A percentile compares a stretch with the other conserved stretches of the same genome.
These are phyloP conservation scores for Termitomyces sp. DNA, from an alignment of 768 basidiomycete genomes.

Conservation along the genomic window DNA sequence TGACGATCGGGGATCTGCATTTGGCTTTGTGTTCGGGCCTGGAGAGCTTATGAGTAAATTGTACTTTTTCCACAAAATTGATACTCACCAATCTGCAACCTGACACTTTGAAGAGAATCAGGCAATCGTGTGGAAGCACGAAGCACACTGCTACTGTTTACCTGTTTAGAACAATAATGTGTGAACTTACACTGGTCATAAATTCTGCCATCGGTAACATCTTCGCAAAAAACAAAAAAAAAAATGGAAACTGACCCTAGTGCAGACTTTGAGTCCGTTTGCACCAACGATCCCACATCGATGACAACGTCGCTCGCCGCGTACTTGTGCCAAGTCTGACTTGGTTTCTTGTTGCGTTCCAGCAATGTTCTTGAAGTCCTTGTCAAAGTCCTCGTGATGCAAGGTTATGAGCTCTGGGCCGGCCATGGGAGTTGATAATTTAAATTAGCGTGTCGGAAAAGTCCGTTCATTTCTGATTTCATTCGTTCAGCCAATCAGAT, in stretches of 20 bases:
- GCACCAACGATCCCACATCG: background rate
- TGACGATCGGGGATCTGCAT: constrained; percentile 5
- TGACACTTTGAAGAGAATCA: constrained; percentile 10
- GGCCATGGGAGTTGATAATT: background rate
- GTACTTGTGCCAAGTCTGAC: background rate
- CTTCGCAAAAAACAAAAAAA: too few relatives aligned
- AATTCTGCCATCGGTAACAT: too few relatives aligned
- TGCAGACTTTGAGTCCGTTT: constrained; percentile 8
- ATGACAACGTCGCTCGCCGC: constrained; percentile 6
- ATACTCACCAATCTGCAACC: constrained; percentile 10
- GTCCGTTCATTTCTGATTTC: too few relatives aligned
- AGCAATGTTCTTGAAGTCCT: constrained; percentile 13
- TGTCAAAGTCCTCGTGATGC: constrained; percentile 10
- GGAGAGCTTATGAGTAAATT: background rate
- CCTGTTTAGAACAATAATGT: constrained; percentile 13
- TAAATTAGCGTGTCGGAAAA: too few relatives aligned
- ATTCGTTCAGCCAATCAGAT: too few relatives aligned
- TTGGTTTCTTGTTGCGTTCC: constrained; percentile 6
- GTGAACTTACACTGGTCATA: constrained; percentile 10
- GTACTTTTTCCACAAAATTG: background rate
- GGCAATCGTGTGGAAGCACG: background rate
- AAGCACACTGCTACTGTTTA: background rate
- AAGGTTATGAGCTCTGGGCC: background rate
- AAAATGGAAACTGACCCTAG: background rate
- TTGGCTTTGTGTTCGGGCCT: constrained; percentile 14